Evolutionary conservation across 2,329 filamentous ascomycete species (phyloP).

Genomic region (Xylaria polymorpha): DNA sequence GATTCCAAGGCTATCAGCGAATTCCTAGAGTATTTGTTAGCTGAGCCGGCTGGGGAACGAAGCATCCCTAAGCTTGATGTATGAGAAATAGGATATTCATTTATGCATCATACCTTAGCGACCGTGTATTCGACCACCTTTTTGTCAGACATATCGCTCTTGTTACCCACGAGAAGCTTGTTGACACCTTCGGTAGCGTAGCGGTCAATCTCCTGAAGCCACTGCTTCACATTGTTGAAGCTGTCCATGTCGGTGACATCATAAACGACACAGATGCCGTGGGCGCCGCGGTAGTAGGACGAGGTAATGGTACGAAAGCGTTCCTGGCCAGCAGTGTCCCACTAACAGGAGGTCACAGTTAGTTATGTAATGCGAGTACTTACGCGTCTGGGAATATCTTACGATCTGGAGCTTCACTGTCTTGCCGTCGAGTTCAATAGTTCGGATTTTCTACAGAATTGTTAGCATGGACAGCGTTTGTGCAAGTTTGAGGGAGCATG

Average conservation of each 20-base stretch:
- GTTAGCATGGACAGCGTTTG: slow-evolving; percentile 48
- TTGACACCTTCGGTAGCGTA: slow-evolving; percentile 99
- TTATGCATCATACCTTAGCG: slow-evolving; percentile 78
- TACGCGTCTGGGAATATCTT: slow-evolving; percentile 54
- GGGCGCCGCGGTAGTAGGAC: slow-evolving; percentile 98
- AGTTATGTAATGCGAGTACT: slow-evolving; percentile 40
- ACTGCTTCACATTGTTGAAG: slow-evolving; percentile 99
- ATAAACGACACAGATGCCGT: slow-evolving; percentile 99
- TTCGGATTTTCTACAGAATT: slow-evolving; percentile 89
- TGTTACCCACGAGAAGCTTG: slow-evolving; percentile 99
- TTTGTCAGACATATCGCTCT: slow-evolving; percentile 99
- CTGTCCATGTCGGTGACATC: slow-evolving; percentile 99
- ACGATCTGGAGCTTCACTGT: slow-evolving; percentile 99
- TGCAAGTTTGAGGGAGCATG: background rate
- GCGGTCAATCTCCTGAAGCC: slow-evolving; percentile 99
- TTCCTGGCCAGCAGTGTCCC: slow-evolving; percentile 99
- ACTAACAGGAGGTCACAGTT: slow-evolving; percentile 67
- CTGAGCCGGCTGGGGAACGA: background rate
- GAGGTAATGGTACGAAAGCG: slow-evolving; percentile 99
- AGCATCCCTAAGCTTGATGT: background rate
- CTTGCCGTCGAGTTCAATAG: slow-evolving; percentile 99
- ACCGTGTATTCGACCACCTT: slow-evolving; percentile 99
- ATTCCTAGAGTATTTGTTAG: slow-evolving; percentile 73
- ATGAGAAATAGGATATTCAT: slow-evolving; percentile 20
- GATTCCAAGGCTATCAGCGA: slow-evolving; percentile 97